phyloP scores from a whole-genome alignment of 78 protist genomes.

The Dictyostelium firmibasis region DNA sequence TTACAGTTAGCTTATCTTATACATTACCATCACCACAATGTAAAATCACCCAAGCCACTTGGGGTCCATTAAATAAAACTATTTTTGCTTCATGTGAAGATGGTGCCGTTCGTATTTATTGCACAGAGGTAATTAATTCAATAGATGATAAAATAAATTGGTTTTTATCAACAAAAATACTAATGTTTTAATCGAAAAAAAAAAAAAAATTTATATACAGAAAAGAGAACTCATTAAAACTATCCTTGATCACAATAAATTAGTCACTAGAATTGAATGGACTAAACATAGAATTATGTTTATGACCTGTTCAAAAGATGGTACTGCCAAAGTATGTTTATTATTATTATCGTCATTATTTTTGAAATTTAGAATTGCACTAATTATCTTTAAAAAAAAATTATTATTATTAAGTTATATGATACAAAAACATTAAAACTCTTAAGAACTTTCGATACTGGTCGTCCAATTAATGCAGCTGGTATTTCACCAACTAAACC shows the following conservation, averaged over 20 bases:
- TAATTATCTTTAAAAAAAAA: not conserved
- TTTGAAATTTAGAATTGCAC: too few species aligned
- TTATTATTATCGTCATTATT: too few species aligned
- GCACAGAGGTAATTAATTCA: conserved; percentile 51
- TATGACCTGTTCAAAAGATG: conserved; percentile 89
- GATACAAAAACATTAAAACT: conserved; percentile 83
- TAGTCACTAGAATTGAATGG: conserved; percentile 69
- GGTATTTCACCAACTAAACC: conserved; percentile 87
- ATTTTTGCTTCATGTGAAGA: conserved; percentile 78
- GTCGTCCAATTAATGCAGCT: conserved; percentile 93
- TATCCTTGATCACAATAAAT: conserved; percentile 32
- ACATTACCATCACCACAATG: conserved; percentile 28
- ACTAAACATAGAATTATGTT: conserved; percentile 69
- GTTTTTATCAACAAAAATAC: too few species aligned
- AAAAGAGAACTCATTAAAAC: conserved; percentile 38
- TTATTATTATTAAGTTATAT: conserved; percentile 71
- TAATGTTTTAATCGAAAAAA: too few species aligned
- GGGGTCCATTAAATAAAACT: conserved; percentile 77
- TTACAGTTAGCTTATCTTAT: too few species aligned
- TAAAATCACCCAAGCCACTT: conserved; percentile 62
- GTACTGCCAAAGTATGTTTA: too few species aligned
- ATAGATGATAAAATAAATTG: too few species aligned
- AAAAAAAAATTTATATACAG: not conserved
- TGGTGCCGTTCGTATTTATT: conserved; percentile 80
- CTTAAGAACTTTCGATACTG: conserved; percentile 87